Conservation (phyloP, 192 early-diverging fungal species). For the Haplosporangium gracile region DNA sequence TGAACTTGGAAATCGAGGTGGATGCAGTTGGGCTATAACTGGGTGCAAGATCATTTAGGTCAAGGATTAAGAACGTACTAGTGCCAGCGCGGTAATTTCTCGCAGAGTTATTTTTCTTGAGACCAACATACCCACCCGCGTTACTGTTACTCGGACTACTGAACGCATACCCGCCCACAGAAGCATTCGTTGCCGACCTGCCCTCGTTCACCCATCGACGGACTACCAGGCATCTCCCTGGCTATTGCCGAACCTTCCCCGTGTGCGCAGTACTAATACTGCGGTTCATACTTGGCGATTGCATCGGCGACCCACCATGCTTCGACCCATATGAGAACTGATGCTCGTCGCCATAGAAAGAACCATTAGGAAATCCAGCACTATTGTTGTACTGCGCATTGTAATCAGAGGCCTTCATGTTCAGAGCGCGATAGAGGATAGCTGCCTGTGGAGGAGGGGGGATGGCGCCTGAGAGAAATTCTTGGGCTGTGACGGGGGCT, state of each 20-base stretch:
- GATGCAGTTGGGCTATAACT: not conserved
- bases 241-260: not conserved
- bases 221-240: not conserved
- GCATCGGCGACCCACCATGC: not conserved
- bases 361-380: not conserved
- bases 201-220: not conserved
- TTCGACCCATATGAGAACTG: not conserved
- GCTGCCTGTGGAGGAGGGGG: constrained; percentile 83
- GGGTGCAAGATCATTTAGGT: constrained; percentile 11
- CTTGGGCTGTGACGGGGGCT: constrained; percentile 76
- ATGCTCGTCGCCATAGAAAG: not conserved
- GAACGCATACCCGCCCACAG: not conserved
- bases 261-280: not conserved
- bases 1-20: not conserved
- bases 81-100: not conserved
- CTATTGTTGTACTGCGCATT: not conserved
- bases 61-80: not conserved
- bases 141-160: not conserved
- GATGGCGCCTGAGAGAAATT: constrained; percentile 80
- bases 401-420: constrained; percentile 37
- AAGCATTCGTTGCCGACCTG: not conserved
- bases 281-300: not conserved
- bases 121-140: not conserved
- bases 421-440: constrained; percentile 80
- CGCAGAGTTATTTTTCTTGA: not conserved